phyloP scores from a whole-genome alignment of 495 filamentous ascomycete genomes.

The Symbiotaphrina buchneri region DNA sequence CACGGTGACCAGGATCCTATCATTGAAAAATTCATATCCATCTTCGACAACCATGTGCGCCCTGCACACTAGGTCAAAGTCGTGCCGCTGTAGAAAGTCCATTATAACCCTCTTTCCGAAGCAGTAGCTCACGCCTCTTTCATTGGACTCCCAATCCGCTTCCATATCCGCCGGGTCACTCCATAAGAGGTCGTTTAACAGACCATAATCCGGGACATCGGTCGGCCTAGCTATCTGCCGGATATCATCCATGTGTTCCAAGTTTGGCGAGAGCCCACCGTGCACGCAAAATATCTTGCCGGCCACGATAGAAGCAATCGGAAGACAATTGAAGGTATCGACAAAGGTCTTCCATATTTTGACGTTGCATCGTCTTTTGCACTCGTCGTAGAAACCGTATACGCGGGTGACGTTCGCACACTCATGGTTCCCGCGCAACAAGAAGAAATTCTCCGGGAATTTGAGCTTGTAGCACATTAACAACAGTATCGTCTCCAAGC shows the following conservation, averaged over 20 bases:
- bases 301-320: conserved; percentile 89
- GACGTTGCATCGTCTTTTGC: conserved; percentile 90
- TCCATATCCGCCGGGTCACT: conserved; percentile 98
- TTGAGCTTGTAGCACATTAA: conserved; percentile 97
- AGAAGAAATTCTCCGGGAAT: conserved; percentile 96
- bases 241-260: conserved; percentile 97
- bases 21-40: conserved; percentile 97
- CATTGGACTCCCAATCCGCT: conserved; percentile 92
- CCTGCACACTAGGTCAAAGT: conserved; percentile 92
- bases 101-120: conserved; percentile 98
- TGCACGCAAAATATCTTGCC: conserved; percentile 99
- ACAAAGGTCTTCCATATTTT: conserved; percentile 99
- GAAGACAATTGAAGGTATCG: conserved; percentile 91
- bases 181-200: conserved; percentile 94
- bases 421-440: conserved; percentile 92
- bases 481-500: conserved; percentile 86
- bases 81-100: conserved; percentile 82
- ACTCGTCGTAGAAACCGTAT: conserved; percentile 99
- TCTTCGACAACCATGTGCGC: conserved; percentile 99
- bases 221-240: conserved; percentile 87
- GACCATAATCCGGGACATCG: conserved; percentile 90
- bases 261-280: conserved; percentile 76
- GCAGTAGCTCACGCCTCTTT: conserved; percentile 93
- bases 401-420: conserved; percentile 97
- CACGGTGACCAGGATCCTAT: conserved; percentile 86